phyloP scores from a whole-genome alignment of 129 eudicot species.

The Tagetes erecta region DNA sequence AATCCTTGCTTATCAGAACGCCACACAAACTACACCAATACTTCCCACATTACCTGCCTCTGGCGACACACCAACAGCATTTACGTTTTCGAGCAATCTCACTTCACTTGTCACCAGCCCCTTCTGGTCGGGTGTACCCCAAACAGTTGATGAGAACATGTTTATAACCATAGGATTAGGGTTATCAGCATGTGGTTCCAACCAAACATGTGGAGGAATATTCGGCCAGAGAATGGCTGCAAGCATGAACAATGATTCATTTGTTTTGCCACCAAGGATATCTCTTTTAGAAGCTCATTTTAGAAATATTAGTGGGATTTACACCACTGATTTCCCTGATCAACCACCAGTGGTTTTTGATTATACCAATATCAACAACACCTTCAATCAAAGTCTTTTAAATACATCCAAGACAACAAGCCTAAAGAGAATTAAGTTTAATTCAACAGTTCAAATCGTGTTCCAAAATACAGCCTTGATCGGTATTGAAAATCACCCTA shows the following conservation, averaged over 20 bases:
- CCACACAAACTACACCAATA: conserved; percentile 29
- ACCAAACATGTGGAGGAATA: conserved; percentile 46
- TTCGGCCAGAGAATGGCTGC: conserved; percentile 45
- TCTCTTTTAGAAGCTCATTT: conserved; percentile 57
- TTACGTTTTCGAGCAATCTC: conserved; percentile 42
- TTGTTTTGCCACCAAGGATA: conserved; percentile 44
- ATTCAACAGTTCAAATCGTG: conserved; percentile 59
- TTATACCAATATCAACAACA: conserved; percentile 46
- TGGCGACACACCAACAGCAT: conserved; percentile 59
- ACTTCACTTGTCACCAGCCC: conserved; percentile 45
- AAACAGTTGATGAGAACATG: conserved; percentile 49
- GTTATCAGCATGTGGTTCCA: conserved; percentile 38
- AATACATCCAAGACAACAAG: conserved; percentile 51
- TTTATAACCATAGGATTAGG: conserved; percentile 69
- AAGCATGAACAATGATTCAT: conserved; percentile 69
- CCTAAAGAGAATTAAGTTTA: conserved; percentile 52
- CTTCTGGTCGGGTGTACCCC: conserved; percentile 49
- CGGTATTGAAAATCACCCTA: conserved; percentile 59
- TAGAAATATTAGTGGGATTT: conserved; percentile 49
- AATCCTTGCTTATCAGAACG: conserved; percentile 34
- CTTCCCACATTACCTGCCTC: conserved; percentile 59
- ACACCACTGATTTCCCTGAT: conserved; percentile 57
- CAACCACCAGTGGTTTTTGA: conserved; percentile 53
- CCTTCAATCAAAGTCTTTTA: conserved; percentile 39
- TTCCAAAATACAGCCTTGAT: conserved; percentile 56